These are phyloP conservation scores for Elsinoe fawcettii DNA, from an alignment of 2,329 filamentous ascomycete genomes.

Conservation along the genomic window DNA sequence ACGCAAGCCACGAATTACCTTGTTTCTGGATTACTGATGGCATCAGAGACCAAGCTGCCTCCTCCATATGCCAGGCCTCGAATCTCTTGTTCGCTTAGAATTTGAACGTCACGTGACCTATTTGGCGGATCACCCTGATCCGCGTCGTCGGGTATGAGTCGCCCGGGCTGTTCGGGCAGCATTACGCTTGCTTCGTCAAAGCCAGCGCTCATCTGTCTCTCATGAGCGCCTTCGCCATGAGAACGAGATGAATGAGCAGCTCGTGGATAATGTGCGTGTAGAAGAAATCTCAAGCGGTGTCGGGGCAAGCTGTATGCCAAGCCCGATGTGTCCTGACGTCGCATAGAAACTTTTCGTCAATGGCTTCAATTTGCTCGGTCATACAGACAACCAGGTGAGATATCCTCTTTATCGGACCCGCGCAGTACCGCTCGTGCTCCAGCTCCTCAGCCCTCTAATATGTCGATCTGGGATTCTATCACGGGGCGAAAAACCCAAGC, in stretches of 20 bases:
- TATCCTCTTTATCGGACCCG: background rate
- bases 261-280: background rate
- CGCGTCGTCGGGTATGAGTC: background rate
- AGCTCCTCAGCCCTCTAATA: conserved; percentile 25
- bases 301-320: conserved; percentile 1
- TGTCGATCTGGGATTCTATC: conserved; percentile 55
- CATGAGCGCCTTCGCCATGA: background rate
- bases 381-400: background rate
- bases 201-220: background rate
- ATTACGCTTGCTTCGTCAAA: background rate
- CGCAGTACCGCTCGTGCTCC: background rate
- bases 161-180: background rate
- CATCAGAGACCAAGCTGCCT: background rate
- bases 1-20: conserved; percentile 5
- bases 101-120: background rate
- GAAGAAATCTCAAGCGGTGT: background rate
- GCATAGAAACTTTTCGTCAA: conserved; percentile 8
- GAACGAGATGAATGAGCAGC: background rate
- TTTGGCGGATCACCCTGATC: background rate
- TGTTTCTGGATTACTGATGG: background rate
- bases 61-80: background rate
- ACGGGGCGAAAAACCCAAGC: conserved; percentile 48
- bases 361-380: background rate
- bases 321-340: conserved; percentile 12
- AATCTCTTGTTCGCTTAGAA: conserved; percentile 2